Evolutionary conservation across 306 rosid species (phyloP), one percentile per base, ranked within the genome.

Genomic region (Castanea crenata): DNA sequence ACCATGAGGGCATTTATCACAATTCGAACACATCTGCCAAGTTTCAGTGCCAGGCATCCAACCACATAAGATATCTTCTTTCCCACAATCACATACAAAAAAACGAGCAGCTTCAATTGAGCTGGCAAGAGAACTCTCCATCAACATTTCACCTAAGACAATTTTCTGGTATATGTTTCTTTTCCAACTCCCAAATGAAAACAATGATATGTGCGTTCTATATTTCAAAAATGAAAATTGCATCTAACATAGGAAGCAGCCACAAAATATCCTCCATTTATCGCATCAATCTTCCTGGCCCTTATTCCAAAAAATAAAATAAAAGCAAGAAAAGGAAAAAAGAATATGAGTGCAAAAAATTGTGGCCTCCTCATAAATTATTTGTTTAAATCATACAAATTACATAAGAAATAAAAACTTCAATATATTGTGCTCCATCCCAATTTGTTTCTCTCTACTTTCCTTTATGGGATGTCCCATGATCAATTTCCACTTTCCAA

Each of bases 1-100:
- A 77, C 82, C 82, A 78, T 59, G 77, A 35, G 83, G 82, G 85
- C 58, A 73, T 38, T 79, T 86, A 69, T 78, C 78, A 75, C 93
- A 82, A 76, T 88, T 88, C 44, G 82, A 71, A 86, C 89, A 88
- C 83, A 90, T 93, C 97, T 90, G 92, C 88, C 92, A 88, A 85
- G 85, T 88, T 92, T 84, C 86, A 84, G 86, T 79, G 88, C 86
- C 87, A 81, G 83, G 87, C 86, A 88, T 79, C 86, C 83, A 70
- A 52, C 89, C 90, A 88, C 91, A 78, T 19, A 59, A 82, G 85
- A 80, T 44, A 84, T 81, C 79, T 63, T 78, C 76, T 79, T 85
- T 80, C 81, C 87, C 85, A 83, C 80, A 73, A 79, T 88, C 85
- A 85, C 74, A 83, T 61, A 69, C 82, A 82, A 55, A 74, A 89